These are phyloP conservation scores for Ophiostoma sp. DNA, from an alignment of 2,329 filamentous ascomycete species.

Conservation along the genomic window DNA sequence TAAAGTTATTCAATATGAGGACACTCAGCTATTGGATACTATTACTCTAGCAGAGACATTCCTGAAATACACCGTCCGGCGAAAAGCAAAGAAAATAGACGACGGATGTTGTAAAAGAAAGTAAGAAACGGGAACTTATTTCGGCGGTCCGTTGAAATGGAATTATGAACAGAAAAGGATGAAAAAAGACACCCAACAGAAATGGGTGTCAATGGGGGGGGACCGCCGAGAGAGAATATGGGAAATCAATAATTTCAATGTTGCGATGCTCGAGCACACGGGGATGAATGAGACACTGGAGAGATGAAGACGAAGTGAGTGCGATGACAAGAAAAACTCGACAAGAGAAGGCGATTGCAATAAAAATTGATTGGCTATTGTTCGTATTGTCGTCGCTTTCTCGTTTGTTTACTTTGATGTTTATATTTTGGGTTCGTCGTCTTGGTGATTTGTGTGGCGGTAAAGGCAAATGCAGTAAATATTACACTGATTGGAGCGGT, in stretches of 20 bases:
- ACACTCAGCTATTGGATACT: neutral
- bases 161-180: neutral
- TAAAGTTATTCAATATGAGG: neutral
- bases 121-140: neutral
- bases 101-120: neutral
- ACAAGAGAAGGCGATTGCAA: neutral
- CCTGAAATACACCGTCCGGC: neutral
- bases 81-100: neutral
- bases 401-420: constrained; percentile 14
- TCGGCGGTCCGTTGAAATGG: neutral
- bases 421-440: constrained; percentile 20
- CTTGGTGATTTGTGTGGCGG: constrained; percentile 20
- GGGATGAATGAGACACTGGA: constrained; percentile 15
- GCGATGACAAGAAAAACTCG: neutral
- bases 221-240: neutral
- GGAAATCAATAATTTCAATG: neutral
- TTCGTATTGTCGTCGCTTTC: neutral
- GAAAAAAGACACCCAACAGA: neutral
- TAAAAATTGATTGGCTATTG: constrained; percentile 11
- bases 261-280: constrained; percentile 19
- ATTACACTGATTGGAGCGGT: neutral
- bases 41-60: constrained; percentile 4
- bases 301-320: neutral
- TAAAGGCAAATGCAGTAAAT: neutral
- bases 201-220: neutral